Base-by-base conservation (phyloP, 1,284 basidiomycete genomes). In the Apiotrichum siamense region DNA sequence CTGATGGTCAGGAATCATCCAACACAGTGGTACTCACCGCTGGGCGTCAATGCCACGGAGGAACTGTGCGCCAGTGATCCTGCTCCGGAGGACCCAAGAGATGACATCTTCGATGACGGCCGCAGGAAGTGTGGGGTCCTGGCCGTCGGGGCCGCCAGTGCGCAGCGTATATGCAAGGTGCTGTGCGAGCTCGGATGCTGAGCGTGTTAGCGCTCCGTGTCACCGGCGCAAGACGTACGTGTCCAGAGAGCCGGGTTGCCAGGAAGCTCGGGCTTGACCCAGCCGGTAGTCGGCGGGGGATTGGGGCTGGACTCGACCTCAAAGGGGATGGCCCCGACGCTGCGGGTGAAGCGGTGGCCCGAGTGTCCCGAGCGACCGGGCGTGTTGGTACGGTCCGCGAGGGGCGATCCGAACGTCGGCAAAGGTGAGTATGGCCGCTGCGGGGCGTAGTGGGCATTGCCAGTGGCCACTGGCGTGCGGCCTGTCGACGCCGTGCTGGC, bases 81-180 rank as follows among this genome's bases (percentile, higher is more conserved):
- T 61, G 35, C 64, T 61, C 12, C 66, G 55, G 12, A 69, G 45
- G 2, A 71, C 65, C 69, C 69, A 71, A 9, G 61, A 58, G 29
- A 67, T 63, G 54, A 71, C 69, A 49, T 71, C 69, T 44, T 68
- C 65, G 13, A 71, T 61, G 15, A 69, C 59, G 3, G 61, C 62
- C 0, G 58, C 52, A 3, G 70, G 70, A 3, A 72, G 52, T 9
- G 57, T 61, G 26, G 65, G 65, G 4, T 68, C 68, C 1, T 46
- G 52, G 7, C 64, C 63, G 40, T 66, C 65, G 11, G 46, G 39
- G 11, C 68, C 70, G n/a, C 70, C 70, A 3, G 62, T 66, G 7
- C 67, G 60, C 15, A 72, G 60, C 15, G 62, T 59, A 26, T 62
- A 55, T 0, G 44, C 53, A 12, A 70, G 61, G 47, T 72, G 67